Evolutionary conservation across 441 rosid genomes (phyloP).

Genomic region (Pelargonium citronellum): DNA sequence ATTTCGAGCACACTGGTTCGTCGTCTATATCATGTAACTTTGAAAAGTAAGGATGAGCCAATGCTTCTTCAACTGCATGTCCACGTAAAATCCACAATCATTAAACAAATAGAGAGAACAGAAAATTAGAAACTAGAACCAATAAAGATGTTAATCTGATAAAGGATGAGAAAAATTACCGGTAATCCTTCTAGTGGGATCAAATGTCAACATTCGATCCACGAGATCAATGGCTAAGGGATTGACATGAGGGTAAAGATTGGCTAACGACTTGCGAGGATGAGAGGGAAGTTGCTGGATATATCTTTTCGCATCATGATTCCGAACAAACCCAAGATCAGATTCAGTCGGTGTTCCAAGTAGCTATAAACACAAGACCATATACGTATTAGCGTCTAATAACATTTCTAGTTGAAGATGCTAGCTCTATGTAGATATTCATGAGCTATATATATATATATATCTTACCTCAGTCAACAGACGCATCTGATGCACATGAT

Average conservation of each 20-base stretch:
- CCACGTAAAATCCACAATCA: too few species aligned
- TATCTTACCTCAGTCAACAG: neutral
- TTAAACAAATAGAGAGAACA: too few species aligned
- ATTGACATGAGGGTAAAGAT: slow-evolving; percentile 62
- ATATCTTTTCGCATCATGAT: slow-evolving; percentile 81
- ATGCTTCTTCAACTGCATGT: slow-evolving; percentile 77
- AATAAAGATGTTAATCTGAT: too few species aligned
- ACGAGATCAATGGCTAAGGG: slow-evolving; percentile 77
- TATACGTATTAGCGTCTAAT: slow-evolving; percentile 10
- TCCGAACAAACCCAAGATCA: slow-evolving; percentile 72
- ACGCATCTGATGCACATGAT: slow-evolving; percentile 29
- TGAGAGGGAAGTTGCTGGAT: slow-evolving; percentile 57
- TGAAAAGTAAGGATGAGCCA: slow-evolving; percentile 73
- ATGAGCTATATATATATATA: neutral
- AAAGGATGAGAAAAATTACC: slow-evolving; percentile 39
- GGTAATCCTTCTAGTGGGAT: slow-evolving; percentile 85
- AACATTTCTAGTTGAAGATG: neutral
- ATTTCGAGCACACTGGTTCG: slow-evolving; percentile 68
- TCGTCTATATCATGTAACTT: slow-evolving; percentile 76
- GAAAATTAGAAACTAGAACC: too few species aligned
- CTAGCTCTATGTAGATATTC: neutral
- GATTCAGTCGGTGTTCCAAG: slow-evolving; percentile 90
- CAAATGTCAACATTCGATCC: slow-evolving; percentile 84
- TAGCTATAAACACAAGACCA: slow-evolving; percentile 43
- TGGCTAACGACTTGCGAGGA: slow-evolving; percentile 65